Base-by-base conservation (phyloP, 371 early-diverging fungal genomes). In the Mortierella sp. region DNA sequence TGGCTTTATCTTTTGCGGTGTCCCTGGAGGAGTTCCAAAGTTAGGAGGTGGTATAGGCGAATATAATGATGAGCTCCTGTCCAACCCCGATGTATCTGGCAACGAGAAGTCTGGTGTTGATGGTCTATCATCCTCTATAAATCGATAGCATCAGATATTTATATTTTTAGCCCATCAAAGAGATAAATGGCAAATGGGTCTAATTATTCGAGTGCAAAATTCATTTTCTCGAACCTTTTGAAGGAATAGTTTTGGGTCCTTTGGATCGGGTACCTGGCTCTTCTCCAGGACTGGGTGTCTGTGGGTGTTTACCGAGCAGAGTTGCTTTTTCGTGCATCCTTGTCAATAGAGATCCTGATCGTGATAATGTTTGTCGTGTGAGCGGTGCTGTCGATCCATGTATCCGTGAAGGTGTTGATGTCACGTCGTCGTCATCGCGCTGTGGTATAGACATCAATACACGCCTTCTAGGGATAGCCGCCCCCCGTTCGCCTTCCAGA, bases 221-320 rank as follows among this genome's bases (percentile, higher is more conserved):
- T 59, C 37, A 23, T 49, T n/a, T 42, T 6, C 42, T 31, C 61
- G 8, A 6, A 53, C 66, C 70, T 66, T 58, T 64, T 5, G 56
- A 26, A 15, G 55, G 15, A 23, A 51, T 53, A 53, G 63, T 51
- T 15, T 66, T 78, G 64, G 65, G 65, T 31, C 73, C 78, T 31
- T 78, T 78, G 47, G 59, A 29, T 31, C 73, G 54, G 32, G 54
- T 28, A 22, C 70, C 61, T 3, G 37, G 60, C n/a, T 68, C 78
- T 10, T 78, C 73, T 7, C 62, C 62, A 3, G 72, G 78, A 28
- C 73, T 78, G 3, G 73, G 73, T 43, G 78, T 65, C 49, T 78
- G 72, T 53, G 72, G 73, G n/a, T 78, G 78, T 57, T 78, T 78
- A 12, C 78, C 78, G 3, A 78, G 73, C 12, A 69, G 59, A 19